Conservation (phyloP, 768 basidiomycete species). For the Leccinum pellstonianum region DNA sequence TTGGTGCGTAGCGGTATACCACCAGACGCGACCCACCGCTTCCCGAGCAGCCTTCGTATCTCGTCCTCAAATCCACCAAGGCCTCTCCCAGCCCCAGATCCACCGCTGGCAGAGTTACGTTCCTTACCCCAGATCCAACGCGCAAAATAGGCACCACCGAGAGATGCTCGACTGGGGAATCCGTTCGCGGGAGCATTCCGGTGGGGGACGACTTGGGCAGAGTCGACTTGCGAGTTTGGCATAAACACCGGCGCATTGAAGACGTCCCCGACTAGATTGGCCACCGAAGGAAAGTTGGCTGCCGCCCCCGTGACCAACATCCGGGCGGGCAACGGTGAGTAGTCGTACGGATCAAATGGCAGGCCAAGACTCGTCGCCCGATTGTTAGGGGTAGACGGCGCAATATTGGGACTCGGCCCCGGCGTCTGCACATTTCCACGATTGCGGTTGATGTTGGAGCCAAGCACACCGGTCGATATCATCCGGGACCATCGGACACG, state of each 20-base stretch:
- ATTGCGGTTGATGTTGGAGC: conserved; percentile 35
- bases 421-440: conserved; percentile 34
- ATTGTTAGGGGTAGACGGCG: conserved; percentile 17
- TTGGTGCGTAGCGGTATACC: conserved; percentile 59
- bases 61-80: conserved; percentile 78
- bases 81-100: conserved; percentile 35
- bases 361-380: conserved; percentile 52
- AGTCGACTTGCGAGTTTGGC: conserved; percentile 72
- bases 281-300: conserved; percentile 79
- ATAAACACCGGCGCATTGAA: conserved; percentile 82
- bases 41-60: conserved; percentile 64
- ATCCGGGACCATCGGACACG: conserved; percentile 80
- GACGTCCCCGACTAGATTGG: conserved; percentile 76
- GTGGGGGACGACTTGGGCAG: conserved; percentile 66
- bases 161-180: conserved; percentile 65
- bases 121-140: conserved; percentile 86
- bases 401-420: conserved; percentile 24
- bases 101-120: conserved; percentile 30
- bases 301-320: conserved; percentile 76
- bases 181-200: conserved; percentile 71
- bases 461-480: conserved; percentile 65
- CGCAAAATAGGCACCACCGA: conserved; percentile 77
- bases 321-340: conserved; percentile 59
- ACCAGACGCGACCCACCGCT: conserved; percentile 72
- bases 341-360: conserved; percentile 79